phyloP scores from a whole-genome alignment of 164 flowering plant genomes.

The Magnolia sinica region DNA sequence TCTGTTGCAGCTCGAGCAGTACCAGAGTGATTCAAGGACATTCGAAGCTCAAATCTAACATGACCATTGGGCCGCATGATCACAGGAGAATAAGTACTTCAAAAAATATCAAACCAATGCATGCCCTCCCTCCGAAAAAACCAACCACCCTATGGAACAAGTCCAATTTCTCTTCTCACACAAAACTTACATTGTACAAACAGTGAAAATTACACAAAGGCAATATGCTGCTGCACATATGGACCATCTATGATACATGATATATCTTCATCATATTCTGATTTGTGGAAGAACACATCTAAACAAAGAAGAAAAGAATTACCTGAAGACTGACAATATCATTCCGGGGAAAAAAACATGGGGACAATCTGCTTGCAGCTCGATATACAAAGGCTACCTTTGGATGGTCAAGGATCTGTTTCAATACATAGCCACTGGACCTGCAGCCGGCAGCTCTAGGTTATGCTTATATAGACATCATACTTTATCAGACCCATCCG shows the following conservation, averaged over 20 bases:
- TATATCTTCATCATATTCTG: slow-evolving; percentile 23
- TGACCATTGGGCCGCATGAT: neutral
- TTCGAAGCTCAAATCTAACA: neutral
- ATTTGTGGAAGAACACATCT: slow-evolving; percentile 6
- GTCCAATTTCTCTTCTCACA: slow-evolving; percentile 20
- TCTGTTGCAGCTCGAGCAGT: neutral
- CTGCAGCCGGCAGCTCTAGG: neutral
- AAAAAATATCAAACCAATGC: neutral
- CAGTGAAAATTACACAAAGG: slow-evolving; percentile 24
- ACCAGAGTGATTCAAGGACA: neutral
- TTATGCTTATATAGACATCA: neutral
- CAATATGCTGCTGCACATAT: slow-evolving; percentile 8
- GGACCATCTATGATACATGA: slow-evolving; percentile 25
- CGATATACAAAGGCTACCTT: slow-evolving; percentile 46
- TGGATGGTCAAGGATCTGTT: slow-evolving; percentile 20
- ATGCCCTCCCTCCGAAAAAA: neutral
- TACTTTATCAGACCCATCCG: neutral
- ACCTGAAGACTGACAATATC: slow-evolving; percentile 27
- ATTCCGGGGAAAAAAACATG: slow-evolving; percentile 24
- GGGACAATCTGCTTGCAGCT: slow-evolving; percentile 41
- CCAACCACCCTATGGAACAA: neutral
- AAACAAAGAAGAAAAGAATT: slow-evolving; percentile 21
- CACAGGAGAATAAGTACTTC: neutral
- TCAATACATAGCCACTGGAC: slow-evolving; percentile 1
- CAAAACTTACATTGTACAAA: slow-evolving; percentile 35